Evolutionary conservation across 768 basidiomycete genomes (phyloP).

Genomic region (Calocera cornea): DNA sequence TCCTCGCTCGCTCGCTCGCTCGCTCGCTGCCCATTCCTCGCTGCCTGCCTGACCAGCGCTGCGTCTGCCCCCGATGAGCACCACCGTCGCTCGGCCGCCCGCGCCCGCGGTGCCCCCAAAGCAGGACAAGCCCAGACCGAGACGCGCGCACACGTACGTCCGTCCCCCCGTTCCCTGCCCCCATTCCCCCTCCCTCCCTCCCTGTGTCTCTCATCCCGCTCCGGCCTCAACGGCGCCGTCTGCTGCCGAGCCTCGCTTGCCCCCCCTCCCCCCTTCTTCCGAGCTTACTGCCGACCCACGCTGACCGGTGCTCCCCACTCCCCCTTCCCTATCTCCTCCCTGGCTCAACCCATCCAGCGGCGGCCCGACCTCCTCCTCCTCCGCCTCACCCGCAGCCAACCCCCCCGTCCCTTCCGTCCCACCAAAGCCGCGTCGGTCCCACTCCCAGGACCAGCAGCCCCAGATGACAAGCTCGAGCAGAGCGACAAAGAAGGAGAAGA

Average conservation of each 20-base stretch:
- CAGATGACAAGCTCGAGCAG: background rate
- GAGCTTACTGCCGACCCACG: background rate
- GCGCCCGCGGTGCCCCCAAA: background rate
- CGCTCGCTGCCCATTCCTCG: too few species aligned
- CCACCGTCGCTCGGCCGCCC: background rate
- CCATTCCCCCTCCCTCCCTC: background rate
- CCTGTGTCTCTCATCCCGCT: background rate
- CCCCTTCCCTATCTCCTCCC: background rate
- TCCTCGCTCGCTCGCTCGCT: too few species aligned
- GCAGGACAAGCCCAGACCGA: background rate
- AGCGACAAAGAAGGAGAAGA: background rate
- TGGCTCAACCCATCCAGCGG: background rate
- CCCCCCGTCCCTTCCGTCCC: background rate
- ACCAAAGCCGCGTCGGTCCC: background rate
- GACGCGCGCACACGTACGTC: background rate
- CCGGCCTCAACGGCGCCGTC: too few species aligned
- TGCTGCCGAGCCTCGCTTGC: background rate
- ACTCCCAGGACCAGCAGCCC: background rate
- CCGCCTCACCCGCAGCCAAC: background rate
- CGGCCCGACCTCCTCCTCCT: background rate
- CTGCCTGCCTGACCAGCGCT: too few species aligned
- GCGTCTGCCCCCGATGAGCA: background rate
- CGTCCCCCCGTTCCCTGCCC: background rate
- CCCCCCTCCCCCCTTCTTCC: background rate
- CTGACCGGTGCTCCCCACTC: background rate